Base-by-base conservation (phyloP, 192 early-diverging fungal genomes). In the Spizellomyces sp. region DNA sequence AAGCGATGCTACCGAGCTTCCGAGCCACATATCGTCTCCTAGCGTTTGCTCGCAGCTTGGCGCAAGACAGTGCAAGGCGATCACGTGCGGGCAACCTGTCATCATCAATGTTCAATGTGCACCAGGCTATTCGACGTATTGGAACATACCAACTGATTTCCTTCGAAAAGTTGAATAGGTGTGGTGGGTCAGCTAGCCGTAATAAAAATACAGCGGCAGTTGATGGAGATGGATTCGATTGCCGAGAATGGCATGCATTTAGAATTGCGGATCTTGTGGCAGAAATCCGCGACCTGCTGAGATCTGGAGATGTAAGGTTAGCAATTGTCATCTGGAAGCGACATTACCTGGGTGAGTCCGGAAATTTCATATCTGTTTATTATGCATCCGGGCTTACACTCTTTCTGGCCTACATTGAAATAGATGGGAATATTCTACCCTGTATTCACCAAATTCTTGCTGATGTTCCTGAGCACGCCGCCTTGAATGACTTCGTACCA, bases 241-340 rank as follows among this genome's bases (percentile, higher is more conserved):
- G 60, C 10, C n/a, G 46, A 5, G 70, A 64, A 1, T 90, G 88
- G 88, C 80, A 82, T 8, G 48, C 10, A 5, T 85, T 90, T 68
- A 71, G 87, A 17, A 58, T 42, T 9, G 61, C 71, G 7, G 78
- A 86, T 64, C 21, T 90, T 48, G 80, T 79, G 2, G 54, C 67
- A 1, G 71, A 67, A 12, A 48, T 86, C 44, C 73, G 77, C 43
- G 75, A 79, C 5, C 76, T 72, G 15, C 43, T 85, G 43, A 69
- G 78, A 7, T 58, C 60, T 4, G 86, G 85, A 58, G 80, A 88
- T 62, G 62, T 89, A 7, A 36, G 54, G 4, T 58, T 71, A 2
- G 77, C 75, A 14, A 45, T 81, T 8, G 70, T 73, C 5, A 22
- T 90, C 4, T 90, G 89, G 89, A 68, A 83, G 36, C 67, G 89